phyloP scores from a whole-genome alignment of 2,329 filamentous ascomycete genomes.

The Colletotrichum sojae region DNA sequence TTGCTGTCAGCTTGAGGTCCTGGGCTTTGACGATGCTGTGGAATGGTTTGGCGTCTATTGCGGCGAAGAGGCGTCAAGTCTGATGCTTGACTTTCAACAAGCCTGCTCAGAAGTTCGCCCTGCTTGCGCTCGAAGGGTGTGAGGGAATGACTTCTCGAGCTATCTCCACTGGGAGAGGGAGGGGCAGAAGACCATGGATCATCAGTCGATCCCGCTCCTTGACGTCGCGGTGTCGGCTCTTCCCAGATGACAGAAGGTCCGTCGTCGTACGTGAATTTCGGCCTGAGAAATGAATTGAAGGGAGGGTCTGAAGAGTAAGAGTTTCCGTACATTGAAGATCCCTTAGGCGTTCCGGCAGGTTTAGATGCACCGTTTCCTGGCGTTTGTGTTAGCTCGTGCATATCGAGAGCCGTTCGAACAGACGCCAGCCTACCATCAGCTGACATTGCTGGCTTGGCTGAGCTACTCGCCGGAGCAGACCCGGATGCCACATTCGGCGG shows the following conservation, averaged over 20 bases:
- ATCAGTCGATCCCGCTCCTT: not conserved
- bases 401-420: not conserved
- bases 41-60: slow-evolving; percentile 31
- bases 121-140: slow-evolving; percentile 59
- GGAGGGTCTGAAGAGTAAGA: slow-evolving; percentile 38
- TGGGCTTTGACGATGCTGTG: slow-evolving; percentile 16
- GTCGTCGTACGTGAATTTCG: slow-evolving; percentile 5
- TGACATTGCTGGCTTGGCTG: slow-evolving; percentile 16
- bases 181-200: slow-evolving; percentile 18
- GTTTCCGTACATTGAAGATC: slow-evolving; percentile 64
- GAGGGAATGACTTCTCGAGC: slow-evolving; percentile 43
- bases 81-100: slow-evolving; percentile 52
- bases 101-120: slow-evolving; percentile 52
- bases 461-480: slow-evolving; percentile 8
- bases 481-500: slow-evolving; percentile 32
- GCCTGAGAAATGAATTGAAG: slow-evolving; percentile 17
- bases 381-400: slow-evolving; percentile 1
- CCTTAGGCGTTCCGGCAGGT: slow-evolving; percentile 45
- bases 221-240: not conserved
- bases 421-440: not conserved
- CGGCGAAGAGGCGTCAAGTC: slow-evolving; percentile 28
- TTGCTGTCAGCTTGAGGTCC: slow-evolving; percentile 52
- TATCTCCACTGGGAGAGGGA: slow-evolving; percentile 41
- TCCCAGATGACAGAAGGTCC: slow-evolving; percentile 5
- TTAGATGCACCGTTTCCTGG: slow-evolving; percentile 10